A percentile compares a stretch with the other conserved stretches of the same genome.
Conservation (phyloP, 1,139 yeast genomes). For the Hansenula sp. region DNA sequence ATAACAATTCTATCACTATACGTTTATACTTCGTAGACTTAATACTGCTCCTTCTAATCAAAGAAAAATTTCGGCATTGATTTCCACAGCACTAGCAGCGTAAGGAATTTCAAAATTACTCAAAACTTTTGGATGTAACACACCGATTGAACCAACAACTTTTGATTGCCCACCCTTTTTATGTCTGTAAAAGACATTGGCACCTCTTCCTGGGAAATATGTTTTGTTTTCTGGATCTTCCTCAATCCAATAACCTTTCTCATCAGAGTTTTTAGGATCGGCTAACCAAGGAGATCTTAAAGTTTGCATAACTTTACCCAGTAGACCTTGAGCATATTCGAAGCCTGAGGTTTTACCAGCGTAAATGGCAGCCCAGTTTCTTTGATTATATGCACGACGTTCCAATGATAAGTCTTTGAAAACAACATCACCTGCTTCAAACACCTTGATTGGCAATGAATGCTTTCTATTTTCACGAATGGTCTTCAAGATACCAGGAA, state of each 20-base stretch:
- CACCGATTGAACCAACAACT: constrained; percentile 85
- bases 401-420: constrained; percentile 77
- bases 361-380: constrained; percentile 91
- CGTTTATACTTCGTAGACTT: neutral
- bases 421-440: constrained; percentile 94
- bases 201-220: constrained; percentile 98
- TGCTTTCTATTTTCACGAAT: constrained; percentile 96
- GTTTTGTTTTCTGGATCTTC: constrained; percentile 65
- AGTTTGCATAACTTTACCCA: constrained; percentile 95
- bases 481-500: constrained; percentile 94
- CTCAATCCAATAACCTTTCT: constrained; percentile 85
- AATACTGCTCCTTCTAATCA: too few relatives aligned
- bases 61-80: constrained; percentile 82
- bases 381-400: constrained; percentile 87
- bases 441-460: constrained; percentile 88
- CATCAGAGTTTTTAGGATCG: constrained; percentile 40
- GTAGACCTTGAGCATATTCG: constrained; percentile 88
- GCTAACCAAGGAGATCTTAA: constrained; percentile 84
- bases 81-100: constrained; percentile 88
- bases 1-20: neutral
- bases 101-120: constrained; percentile 84
- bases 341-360: constrained; percentile 96
- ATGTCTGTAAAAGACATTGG: constrained; percentile 71
- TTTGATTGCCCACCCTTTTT: constrained; percentile 51
- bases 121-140: constrained; percentile 93